Evolutionary conservation across 345 rosid genomes (phyloP).

Genomic region (Leavenworthia alabamica): DNA sequence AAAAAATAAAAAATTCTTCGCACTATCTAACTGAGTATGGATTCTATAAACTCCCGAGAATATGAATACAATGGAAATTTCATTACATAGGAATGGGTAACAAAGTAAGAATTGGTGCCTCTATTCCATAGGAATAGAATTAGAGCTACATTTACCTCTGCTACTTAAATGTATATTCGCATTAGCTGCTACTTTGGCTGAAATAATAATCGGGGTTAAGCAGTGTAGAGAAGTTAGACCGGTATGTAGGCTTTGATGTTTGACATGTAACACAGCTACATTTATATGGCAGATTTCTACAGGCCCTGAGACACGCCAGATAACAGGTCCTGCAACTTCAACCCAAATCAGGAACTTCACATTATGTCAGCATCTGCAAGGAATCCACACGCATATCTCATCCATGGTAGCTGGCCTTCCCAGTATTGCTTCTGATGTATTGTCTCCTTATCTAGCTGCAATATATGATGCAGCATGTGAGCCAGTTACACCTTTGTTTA

Average conservation of each 20-base stretch:
- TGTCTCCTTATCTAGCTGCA: conserved; percentile 68
- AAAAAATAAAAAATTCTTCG: not conserved
- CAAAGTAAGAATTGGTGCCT: not conserved
- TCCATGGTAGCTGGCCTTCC: conserved; percentile 65
- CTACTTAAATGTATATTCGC: not conserved
- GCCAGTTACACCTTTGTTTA: conserved; percentile 79
- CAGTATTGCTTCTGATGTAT: conserved; percentile 65
- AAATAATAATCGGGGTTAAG: not conserved
- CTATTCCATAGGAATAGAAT: not conserved
- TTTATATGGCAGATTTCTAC: conserved; percentile 74
- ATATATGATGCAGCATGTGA: conserved; percentile 85
- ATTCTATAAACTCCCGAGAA: not conserved
- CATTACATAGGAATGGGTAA: not conserved
- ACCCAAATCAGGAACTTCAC: conserved; percentile 87
- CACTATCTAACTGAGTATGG: not conserved
- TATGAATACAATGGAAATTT: not conserved
- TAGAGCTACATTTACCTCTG: not conserved
- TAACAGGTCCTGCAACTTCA: conserved; percentile 71
- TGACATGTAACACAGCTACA: conserved; percentile 9
- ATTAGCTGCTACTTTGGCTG: not conserved
- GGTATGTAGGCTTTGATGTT: not conserved
- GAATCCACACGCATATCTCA: conserved; percentile 67
- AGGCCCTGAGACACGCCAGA: conserved; percentile 92
- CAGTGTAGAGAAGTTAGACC: not conserved
- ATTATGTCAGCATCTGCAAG: conserved; percentile 89